Base-by-base conservation (phyloP, 768 basidiomycete species). In the Cubamyces lactineus region DNA sequence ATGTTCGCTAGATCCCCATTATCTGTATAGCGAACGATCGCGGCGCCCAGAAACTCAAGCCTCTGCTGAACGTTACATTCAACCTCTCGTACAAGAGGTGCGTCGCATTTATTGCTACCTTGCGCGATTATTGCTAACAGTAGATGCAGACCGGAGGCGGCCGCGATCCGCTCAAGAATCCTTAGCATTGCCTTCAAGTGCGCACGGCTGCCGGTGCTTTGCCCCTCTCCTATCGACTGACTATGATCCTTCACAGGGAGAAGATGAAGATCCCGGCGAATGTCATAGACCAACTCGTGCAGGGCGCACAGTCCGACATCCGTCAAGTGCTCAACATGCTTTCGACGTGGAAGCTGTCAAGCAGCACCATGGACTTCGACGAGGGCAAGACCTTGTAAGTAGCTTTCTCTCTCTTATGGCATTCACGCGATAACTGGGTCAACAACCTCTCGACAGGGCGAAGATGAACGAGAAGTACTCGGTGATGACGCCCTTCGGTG, bases 291-390 rank as follows among this genome's bases (percentile, higher is more conserved):
- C 92, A 97, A 72, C 88, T 99, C 34, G 85, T 98, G 59, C 74
- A 78, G 1, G 92, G 96, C 5, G 83, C 94, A 2, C 92, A 97
- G 68, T 96, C 96, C 1, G 97, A 99, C 74, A 96, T 99, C 60
- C 91, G 97, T 3, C 96, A 96, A 72, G 93, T 98, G 19, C 77
- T 99, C 62, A 98, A 98, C 73, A 98, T 99, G 94, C 79, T 99
- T 13, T 96, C 97, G 5, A 98, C 96, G 0, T 98, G 94, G 92
- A 94, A 89, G 69, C 75, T 98, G n/a, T 90, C 89, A 9, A 88
- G 79, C 63, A 74, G 81, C 57, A 80, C 84, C 2, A 93, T 99
- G 89, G 82, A 87, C 66, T 98, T 93, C 72, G 96, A 98, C 66
- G 87, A 97, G 69, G 85, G 94, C 57, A 97, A 98, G 73, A 74